Base-by-base conservation (phyloP, 1,284 basidiomycete genomes). In the Ganoderma sp. region DNA sequence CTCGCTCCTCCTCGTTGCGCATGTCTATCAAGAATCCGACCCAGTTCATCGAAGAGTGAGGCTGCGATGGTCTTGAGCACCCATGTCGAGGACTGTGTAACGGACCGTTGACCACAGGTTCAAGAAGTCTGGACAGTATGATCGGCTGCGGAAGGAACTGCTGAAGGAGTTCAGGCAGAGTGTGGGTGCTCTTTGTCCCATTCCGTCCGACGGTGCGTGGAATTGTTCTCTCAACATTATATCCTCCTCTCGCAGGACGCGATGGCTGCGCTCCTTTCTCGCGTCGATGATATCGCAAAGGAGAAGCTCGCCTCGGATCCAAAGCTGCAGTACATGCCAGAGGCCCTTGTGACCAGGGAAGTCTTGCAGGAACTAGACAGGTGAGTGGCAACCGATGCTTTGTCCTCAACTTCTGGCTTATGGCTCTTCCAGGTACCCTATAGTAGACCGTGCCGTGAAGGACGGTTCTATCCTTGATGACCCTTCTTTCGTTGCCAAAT, bases 71-170 rank as follows among this genome's bases (percentile, higher is more conserved):
- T 28, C 22, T 15, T 52, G 25, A 45, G 3, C 39, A 54, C 25
- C 25, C 34, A 17, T 34, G 61, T 50, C 3, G 19, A 41, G 15
- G 41, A n/a, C 17, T 12, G 22, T 12, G 61, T 62, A 14, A 41
- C 50, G 28, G 28, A 54, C 10, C 22, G 22, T 42, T 22, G n/a
- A 50, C 28, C 43, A 7, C 75, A 93, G 91, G 73, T 93, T 92
- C 82, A 92, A 93, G 78, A 90, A 89, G 74, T 91, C 90, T 8
- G 92, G 91, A 37, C 90, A 93, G 79, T 93, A 92, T 73, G 91
- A 93, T 73, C 86, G 89, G 48, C 78, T 93, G 68, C 84, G 91
- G 61, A 85, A 86, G 58, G 88, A 92, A 75, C 80, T 93, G 25
- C 78, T 93, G 64, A 74, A 83, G 10, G 82, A 89, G 74, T 92